phyloP scores from a whole-genome alignment of 2,329 filamentous ascomycete species.

The Fusarium tricinctum region DNA sequence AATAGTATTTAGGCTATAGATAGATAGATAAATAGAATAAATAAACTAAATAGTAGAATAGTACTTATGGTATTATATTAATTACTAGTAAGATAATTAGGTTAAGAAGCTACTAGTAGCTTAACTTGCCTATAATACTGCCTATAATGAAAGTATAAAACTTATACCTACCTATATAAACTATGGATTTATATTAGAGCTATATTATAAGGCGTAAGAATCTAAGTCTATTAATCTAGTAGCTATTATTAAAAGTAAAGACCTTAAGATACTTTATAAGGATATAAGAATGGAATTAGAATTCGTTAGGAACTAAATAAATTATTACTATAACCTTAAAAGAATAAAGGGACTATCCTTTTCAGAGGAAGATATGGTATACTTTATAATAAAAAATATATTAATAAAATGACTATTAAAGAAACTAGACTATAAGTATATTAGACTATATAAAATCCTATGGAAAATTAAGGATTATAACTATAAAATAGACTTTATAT shows the following conservation, averaged over 20 bases:
- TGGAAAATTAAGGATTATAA: constrained; percentile 22
- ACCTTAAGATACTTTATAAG: neutral
- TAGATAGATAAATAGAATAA: neutral
- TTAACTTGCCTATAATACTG: neutral
- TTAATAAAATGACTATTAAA: constrained; percentile 28
- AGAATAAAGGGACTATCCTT: neutral
- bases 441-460: constrained; percentile 28
- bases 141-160: neutral
- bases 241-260: neutral
- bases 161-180: neutral
- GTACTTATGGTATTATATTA: constrained; percentile 26
- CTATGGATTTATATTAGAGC: neutral
- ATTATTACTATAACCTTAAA: neutral
- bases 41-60: neutral
- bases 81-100: neutral
- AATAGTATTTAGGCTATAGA: neutral
- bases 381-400: constrained; percentile 35
- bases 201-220: fast-evolving
- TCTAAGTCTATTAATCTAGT: neutral
- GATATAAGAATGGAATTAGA: neutral
- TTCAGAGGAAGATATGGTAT: constrained; percentile 25
- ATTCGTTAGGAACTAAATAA: neutral
- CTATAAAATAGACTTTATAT: constrained; percentile 35
- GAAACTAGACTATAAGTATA: constrained; percentile 42
- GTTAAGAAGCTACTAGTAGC: neutral